These are phyloP conservation scores for Hypoxylon subgilvum DNA, from an alignment of 495 filamentous ascomycete species.

Conservation along the genomic window DNA sequence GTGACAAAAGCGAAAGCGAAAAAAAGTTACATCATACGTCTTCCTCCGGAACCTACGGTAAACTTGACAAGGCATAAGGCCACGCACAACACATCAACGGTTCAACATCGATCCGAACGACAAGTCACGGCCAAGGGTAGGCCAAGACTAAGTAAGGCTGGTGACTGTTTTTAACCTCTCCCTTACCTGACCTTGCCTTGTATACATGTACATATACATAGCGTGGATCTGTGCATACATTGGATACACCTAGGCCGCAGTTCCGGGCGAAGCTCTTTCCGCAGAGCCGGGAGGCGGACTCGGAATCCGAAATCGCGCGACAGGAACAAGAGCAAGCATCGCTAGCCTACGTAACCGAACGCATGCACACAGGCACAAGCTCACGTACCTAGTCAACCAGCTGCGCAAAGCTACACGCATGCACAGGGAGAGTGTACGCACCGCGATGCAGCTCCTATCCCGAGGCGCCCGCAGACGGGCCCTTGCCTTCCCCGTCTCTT, in stretches of 20 bases:
- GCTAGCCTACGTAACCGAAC: not conserved
- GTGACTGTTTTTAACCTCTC: too few relatives aligned
- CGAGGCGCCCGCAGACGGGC: conserved; percentile 2
- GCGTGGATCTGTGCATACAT: too few relatives aligned
- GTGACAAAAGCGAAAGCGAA: not conserved
- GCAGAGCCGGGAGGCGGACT: too few relatives aligned
- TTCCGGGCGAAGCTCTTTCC: too few relatives aligned
- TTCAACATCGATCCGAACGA: conserved; percentile 3
- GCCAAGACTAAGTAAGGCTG: too few relatives aligned
- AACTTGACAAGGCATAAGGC: not conserved
- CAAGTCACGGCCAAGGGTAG: too few relatives aligned
- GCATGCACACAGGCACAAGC: not conserved
- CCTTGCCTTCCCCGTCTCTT: not conserved
- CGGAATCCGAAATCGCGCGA: conserved; percentile 1
- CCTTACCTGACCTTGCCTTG: too few relatives aligned
- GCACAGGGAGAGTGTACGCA: too few relatives aligned
- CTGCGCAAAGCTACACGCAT: too few relatives aligned
- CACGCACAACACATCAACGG: not conserved
- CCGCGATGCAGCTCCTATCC: conserved; percentile 5
- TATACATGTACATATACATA: too few relatives aligned
- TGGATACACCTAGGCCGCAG: too few relatives aligned
- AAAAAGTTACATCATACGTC: conserved; percentile 17
- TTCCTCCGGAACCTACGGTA: conserved; percentile 20
- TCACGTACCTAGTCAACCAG: too few relatives aligned
- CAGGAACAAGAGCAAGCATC: not conserved